These are phyloP conservation scores for Elsinoe batatas DNA, from an alignment of 2,329 filamentous ascomycete species.

Conservation along the genomic window DNA sequence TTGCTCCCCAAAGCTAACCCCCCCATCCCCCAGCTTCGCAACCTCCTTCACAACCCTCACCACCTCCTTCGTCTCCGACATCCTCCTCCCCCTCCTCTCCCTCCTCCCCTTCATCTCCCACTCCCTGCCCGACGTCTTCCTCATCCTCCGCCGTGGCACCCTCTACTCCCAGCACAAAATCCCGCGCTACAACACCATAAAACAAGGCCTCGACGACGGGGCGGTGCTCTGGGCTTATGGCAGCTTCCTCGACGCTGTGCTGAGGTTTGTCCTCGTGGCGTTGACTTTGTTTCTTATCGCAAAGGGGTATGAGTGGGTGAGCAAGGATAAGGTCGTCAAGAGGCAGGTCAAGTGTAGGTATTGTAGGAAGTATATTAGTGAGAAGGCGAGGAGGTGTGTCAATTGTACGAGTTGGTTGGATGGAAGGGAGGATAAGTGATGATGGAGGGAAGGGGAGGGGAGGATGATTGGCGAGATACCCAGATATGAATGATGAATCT, in stretches of 20 bases:
- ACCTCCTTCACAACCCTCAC: conserved; percentile 61
- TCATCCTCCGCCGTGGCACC: conserved; percentile 51
- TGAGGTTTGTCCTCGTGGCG: conserved; percentile 58
- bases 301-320: conserved; percentile 50
- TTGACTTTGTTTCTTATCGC: conserved; percentile 56
- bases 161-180: conserved; percentile 37
- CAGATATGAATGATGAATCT: not conserved
- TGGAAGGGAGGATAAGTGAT: conserved; percentile 39
- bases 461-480: not conserved
- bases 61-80: conserved; percentile 61
- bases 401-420: conserved; percentile 51
- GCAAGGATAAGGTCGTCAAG: conserved; percentile 60
- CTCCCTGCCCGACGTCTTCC: conserved; percentile 67
- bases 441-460: not conserved
- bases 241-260: conserved; percentile 54
- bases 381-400: conserved; percentile 48
- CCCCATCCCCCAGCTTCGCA: conserved; percentile 46
- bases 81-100: conserved; percentile 60
- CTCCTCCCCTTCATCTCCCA: conserved; percentile 58
- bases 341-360: conserved; percentile 59
- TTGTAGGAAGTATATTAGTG: conserved; percentile 53
- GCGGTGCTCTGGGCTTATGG: conserved; percentile 65
- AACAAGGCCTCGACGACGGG: conserved; percentile 59
- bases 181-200: conserved; percentile 55
- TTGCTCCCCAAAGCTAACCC: not conserved